phyloP scores from a whole-genome alignment of 2,329 filamentous ascomycete species.

The Aspergillus vadensis region DNA sequence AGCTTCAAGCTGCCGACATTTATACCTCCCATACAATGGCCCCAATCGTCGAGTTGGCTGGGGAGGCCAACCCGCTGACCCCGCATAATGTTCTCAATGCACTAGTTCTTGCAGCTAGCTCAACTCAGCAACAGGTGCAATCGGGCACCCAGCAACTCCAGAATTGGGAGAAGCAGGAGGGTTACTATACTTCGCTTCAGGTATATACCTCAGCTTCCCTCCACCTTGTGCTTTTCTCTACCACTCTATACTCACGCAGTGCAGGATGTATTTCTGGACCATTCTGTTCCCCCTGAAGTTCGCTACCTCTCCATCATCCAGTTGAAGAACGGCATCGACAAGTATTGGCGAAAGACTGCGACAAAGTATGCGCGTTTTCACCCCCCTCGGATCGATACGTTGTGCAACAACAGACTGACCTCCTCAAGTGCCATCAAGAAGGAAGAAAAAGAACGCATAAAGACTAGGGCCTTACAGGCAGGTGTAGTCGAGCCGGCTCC shows the following conservation, averaged over 20 bases:
- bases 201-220: conserved; percentile 41
- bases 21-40: conserved; percentile 55
- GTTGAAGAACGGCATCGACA: conserved; percentile 94
- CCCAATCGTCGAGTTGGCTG: conserved; percentile 75
- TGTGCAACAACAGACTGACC: conserved; percentile 20
- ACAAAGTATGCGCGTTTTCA: conserved; percentile 55
- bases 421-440: conserved; percentile 57
- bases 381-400: neutral
- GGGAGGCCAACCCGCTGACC: conserved; percentile 73
- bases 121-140: conserved; percentile 66
- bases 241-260: conserved; percentile 4
- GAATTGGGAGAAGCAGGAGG: conserved; percentile 67
- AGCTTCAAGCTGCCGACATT: conserved; percentile 6
- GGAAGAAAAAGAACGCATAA: conserved; percentile 75
- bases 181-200: conserved; percentile 71
- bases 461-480: conserved; percentile 72
- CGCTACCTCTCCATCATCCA: conserved; percentile 91
- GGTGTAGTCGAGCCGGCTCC: conserved; percentile 75
- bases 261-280: conserved; percentile 79
- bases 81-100: conserved; percentile 65
- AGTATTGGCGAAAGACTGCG: conserved; percentile 83
- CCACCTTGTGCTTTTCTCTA: neutral
- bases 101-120: conserved; percentile 65
- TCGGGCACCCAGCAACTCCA: conserved; percentile 68
- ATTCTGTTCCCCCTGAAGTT: conserved; percentile 71